Evolutionary conservation across 257 asterid species (phyloP).

Genomic region (Solanum appendiculatum): DNA sequence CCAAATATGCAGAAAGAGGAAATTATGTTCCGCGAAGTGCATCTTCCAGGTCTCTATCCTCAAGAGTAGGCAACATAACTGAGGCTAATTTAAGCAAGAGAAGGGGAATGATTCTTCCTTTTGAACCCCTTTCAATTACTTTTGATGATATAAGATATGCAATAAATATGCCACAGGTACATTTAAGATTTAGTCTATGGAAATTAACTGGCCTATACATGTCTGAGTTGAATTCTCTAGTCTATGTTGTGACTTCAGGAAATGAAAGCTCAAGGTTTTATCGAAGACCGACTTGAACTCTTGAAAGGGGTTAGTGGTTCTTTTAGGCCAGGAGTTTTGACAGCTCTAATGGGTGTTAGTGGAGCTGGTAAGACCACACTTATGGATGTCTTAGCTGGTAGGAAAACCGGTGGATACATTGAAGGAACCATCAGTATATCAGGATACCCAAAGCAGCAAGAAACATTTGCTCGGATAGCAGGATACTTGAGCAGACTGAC

Average conservation of each 20-base stretch:
- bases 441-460: slow-evolving; percentile 65
- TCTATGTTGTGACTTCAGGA: slow-evolving; percentile 26
- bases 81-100: slow-evolving; percentile 30
- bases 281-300: slow-evolving; percentile 47
- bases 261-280: slow-evolving; percentile 56
- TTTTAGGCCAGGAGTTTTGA: slow-evolving; percentile 73
- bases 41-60: slow-evolving; percentile 32
- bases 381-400: slow-evolving; percentile 73
- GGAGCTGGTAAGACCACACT: slow-evolving; percentile 82
- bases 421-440: slow-evolving; percentile 58
- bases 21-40: slow-evolving; percentile 17
- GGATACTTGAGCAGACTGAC: slow-evolving; percentile 84
- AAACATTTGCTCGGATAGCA: slow-evolving; percentile 69
- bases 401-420: slow-evolving; percentile 69
- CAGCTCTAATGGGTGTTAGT: slow-evolving; percentile 76
- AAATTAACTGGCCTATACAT: neutral
- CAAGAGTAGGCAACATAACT: slow-evolving; percentile 29
- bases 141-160: slow-evolving; percentile 61
- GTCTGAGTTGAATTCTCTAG: neutral
- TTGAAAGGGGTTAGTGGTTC: slow-evolving; percentile 71
- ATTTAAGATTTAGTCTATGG: neutral
- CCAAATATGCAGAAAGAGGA: slow-evolving; percentile 16
- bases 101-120: slow-evolving; percentile 82
- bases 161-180: slow-evolving; percentile 82
- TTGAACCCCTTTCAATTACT: slow-evolving; percentile 63